Evolutionary conservation across 2,329 filamentous ascomycete genomes (phyloP), one percentile per base, ranked within the genome.

Genomic region (Alternaria sp.): DNA sequence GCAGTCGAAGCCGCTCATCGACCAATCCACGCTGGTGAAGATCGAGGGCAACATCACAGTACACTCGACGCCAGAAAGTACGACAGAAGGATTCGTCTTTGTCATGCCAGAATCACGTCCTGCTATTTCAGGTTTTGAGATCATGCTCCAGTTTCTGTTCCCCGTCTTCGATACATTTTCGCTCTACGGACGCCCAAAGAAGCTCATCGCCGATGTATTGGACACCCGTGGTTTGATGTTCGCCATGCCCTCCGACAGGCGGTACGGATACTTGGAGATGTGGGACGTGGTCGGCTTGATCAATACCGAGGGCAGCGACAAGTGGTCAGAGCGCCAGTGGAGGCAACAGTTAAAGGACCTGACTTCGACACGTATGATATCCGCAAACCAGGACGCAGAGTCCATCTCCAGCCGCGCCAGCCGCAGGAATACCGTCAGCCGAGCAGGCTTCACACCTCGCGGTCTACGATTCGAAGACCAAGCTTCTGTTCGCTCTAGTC

Each of bases 221-320:
- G 93, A 98, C 77, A 83, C 91, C 4, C 87, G 92, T 44, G 96
- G 95, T 56, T 83, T 99, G 65, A 99, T 99, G 95, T 99, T 98
- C 77, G 95, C 93, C 5, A 96, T 99, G 89, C 94, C 95, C 0
- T 92, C 91, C 68, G 88, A 95, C 68, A 88, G 89, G 52, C 86
- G 91, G 64, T 96, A 96, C 71, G 93, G 94, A 0, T 98, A 98
- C 71, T 80, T 99, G 26, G 95, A 98, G 71, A 88, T 93, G 34
- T 79, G 93, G 55, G 95, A 99, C 73, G 91, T 98, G 14, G 88
- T 89, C 4, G 85, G 85, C 52, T 80, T 98, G 40, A 93, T 99
- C 61, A 84, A 90, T 62, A 89, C 89, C 3, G 85, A 92, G 3
- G 91, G 90, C 21, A 96, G 90, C 75, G 80, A 85, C 21, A 82